These are phyloP conservation scores for Paramecium primaurelia DNA, from an alignment of 73 alveolate genomes.

Conservation along the genomic window DNA sequence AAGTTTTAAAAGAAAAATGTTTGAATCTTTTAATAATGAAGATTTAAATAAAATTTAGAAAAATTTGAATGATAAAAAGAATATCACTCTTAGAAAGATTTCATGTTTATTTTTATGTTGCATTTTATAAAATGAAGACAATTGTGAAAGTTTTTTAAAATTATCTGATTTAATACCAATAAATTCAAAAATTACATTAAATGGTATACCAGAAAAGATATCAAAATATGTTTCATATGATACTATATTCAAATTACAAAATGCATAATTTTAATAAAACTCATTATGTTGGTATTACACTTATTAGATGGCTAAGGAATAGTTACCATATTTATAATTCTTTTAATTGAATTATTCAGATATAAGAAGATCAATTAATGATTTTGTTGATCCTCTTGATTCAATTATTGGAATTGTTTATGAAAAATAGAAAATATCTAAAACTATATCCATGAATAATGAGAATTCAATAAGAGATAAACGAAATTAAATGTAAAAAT, in stretches of 20 bases:
- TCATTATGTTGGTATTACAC: constrained; percentile 30
- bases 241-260: not conserved
- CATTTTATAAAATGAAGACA: not conserved
- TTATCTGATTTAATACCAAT: not conserved
- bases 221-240: not conserved
- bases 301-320: constrained; percentile 10
- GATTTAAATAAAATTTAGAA: constrained; percentile 20
- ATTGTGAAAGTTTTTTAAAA: constrained; percentile 20
- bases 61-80: constrained; percentile 14
- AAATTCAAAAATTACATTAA: not conserved
- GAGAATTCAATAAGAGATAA: not conserved
- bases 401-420: not conserved
- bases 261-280: not conserved
- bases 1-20: constrained; percentile 16
- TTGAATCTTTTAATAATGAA: constrained; percentile 3
- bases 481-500: not conserved
- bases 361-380: not conserved
- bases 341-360: not conserved
- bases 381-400: constrained; percentile 18
- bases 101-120: constrained; percentile 38
- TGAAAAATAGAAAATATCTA: not conserved
- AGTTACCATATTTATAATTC: not conserved
- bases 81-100: not conserved
- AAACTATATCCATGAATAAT: not conserved
- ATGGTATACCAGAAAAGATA: constrained; percentile 17